Conservation (phyloP, 2,329 filamentous ascomycete species). For the Verticillium klebahnii region DNA sequence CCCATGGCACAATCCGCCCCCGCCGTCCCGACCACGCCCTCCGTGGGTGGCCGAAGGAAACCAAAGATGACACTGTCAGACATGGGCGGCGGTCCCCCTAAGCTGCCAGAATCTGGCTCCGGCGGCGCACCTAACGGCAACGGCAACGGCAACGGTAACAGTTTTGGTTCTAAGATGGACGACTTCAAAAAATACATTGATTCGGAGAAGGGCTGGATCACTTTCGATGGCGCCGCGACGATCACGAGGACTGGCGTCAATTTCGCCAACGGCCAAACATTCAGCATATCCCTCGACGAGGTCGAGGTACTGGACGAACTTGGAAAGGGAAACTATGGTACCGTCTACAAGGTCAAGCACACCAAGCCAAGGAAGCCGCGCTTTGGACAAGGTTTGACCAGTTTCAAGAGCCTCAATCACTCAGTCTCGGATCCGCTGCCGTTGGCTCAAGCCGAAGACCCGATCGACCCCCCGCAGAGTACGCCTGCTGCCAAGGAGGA, state of each 20-base stretch:
- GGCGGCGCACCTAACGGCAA: slow-evolving; percentile 17
- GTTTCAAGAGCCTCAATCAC: slow-evolving; percentile 38
- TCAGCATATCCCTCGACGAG: slow-evolving; percentile 93
- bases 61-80: slow-evolving; percentile 58
- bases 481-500: slow-evolving; percentile 24
- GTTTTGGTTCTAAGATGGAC: slow-evolving; percentile 46
- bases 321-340: slow-evolving; percentile 97
- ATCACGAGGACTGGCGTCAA: slow-evolving; percentile 88
- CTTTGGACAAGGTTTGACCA: slow-evolving; percentile 54
- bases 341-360: slow-evolving; percentile 94
- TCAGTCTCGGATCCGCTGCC: slow-evolving; percentile 30
- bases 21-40: slow-evolving; percentile 41
- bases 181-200: slow-evolving; percentile 79
- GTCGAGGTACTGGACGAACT: slow-evolving; percentile 90
- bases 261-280: slow-evolving; percentile 83
- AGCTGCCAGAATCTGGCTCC: slow-evolving; percentile 25
- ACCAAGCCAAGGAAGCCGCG: slow-evolving; percentile 57
- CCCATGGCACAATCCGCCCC: slow-evolving; percentile 51
- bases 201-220: slow-evolving; percentile 83
- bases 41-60: slow-evolving; percentile 63
- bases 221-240: slow-evolving; percentile 87
- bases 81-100: slow-evolving; percentile 31
- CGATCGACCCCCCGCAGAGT: slow-evolving; percentile 9
- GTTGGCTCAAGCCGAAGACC: slow-evolving; percentile 1
- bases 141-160: slow-evolving; percentile 25